A percentile compares a stretch with the other conserved stretches of the same genome.
phyloP scores from a whole-genome alignment of 129 eudicot genomes.

The Cynara cardunculus region DNA sequence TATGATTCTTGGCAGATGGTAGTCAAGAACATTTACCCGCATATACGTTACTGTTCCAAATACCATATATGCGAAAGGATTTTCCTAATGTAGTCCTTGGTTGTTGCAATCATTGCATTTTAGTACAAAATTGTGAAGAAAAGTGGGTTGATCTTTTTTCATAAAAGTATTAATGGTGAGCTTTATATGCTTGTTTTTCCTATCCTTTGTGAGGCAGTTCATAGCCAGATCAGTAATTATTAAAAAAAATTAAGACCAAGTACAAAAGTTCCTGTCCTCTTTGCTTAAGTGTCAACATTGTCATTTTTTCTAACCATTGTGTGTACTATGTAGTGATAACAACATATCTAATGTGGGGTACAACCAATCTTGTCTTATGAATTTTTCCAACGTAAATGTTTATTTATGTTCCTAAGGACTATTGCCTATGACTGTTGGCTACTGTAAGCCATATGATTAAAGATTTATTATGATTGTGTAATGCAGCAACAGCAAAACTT shows the following conservation, averaged over 20 bases:
- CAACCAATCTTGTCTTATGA: not conserved
- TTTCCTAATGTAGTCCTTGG: not conserved
- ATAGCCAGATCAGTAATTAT: not conserved
- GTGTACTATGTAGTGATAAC: not conserved
- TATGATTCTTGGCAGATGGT: not conserved
- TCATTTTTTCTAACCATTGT: not conserved
- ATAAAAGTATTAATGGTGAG: not conserved
- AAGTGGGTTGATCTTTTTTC: not conserved
- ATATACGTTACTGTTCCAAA: not conserved
- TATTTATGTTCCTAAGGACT: not conserved
- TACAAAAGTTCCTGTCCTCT: not conserved
- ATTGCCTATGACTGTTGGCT: not conserved
- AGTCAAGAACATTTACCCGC: not conserved
- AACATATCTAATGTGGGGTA: not conserved
- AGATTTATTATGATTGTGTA: not conserved
- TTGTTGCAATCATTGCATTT: not conserved
- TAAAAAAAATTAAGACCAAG: not conserved
- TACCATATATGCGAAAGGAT: not conserved
- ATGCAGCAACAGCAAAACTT: constrained; percentile 33
- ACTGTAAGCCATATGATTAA: not conserved
- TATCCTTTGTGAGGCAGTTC: not conserved
- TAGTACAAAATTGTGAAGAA: not conserved
- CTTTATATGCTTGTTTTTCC: not conserved
- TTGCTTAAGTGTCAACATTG: not conserved
- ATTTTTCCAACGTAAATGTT: not conserved